A percentile compares a stretch with the other conserved stretches of the same genome.
Evolutionary conservation across 176 grass and related monocot species (phyloP).

Genomic region (Phyllostachys edulis): DNA sequence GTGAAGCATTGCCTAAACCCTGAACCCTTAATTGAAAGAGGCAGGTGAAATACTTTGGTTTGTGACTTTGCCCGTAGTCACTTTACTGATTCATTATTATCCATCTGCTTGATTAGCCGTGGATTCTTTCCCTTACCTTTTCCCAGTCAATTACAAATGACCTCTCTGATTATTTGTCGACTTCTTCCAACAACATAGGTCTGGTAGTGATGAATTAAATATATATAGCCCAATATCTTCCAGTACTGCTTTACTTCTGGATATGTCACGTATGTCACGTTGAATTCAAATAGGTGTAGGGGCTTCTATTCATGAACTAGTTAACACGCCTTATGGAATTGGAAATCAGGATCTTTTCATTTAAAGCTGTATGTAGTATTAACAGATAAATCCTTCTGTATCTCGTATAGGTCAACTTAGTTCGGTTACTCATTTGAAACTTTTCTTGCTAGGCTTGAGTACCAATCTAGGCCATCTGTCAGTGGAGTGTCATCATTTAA

Average conservation of each 20-base stretch:
- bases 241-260: neutral
- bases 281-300: neutral
- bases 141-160: neutral
- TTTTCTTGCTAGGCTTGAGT: slow-evolving; percentile 73
- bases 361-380: slow-evolving; percentile 25
- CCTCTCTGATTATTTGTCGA: neutral
- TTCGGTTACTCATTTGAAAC: slow-evolving; percentile 4
- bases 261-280: neutral
- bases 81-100: neutral
- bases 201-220: neutral
- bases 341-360: neutral
- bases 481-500: slow-evolving; percentile 86
- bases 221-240: neutral
- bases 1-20: neutral
- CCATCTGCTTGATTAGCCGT: neutral
- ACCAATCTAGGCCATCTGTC: slow-evolving; percentile 74
- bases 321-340: neutral
- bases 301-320: neutral
- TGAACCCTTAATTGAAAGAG: neutral
- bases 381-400: neutral
- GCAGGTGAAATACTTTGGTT: neutral
- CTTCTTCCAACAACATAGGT: slow-evolving; percentile 9
- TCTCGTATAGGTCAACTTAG: neutral
- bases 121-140: neutral
- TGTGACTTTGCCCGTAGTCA: neutral